A percentile compares a stretch with the other conserved stretches of the same genome.
Conservation (phyloP, 1,139 yeast species). For the Candida smagusa region DNA sequence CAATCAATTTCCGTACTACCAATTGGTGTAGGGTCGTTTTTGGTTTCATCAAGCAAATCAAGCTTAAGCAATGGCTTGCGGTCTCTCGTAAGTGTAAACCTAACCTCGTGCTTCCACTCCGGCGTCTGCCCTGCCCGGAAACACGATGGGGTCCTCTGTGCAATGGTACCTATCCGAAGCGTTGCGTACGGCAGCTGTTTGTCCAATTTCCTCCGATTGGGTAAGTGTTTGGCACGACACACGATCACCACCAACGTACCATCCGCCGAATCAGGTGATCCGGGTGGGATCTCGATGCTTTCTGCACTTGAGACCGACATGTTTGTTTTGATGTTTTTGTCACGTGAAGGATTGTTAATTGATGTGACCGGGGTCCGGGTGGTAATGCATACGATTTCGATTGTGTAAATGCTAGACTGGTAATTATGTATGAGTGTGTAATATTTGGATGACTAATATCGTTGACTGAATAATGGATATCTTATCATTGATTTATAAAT, state of each 20-base stretch:
- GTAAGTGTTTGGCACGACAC: constrained; percentile 66
- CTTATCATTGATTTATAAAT: no score
- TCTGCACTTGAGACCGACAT: not conserved
- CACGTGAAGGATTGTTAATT: no score
- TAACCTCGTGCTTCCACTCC: constrained; percentile 74
- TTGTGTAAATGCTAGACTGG: no score
- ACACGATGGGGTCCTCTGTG: constrained; percentile 69
- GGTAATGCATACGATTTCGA: no score
- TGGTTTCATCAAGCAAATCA: constrained; percentile 83
- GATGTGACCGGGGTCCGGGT: no score
- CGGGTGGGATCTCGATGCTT: not conserved
- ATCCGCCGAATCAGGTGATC: constrained; percentile 36
- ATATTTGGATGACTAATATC: no score
- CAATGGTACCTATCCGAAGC: constrained; percentile 74
- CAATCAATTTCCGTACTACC: constrained; percentile 82
- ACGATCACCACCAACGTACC: constrained; percentile 46
- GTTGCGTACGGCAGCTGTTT: constrained; percentile 89
- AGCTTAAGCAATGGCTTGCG: constrained; percentile 62
- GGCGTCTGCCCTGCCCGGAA: constrained; percentile 92
- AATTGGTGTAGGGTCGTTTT: constrained; percentile 79
- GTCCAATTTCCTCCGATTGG: constrained; percentile 77
- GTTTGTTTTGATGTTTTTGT: not conserved
- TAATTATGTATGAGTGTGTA: no score
- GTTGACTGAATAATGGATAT: no score
- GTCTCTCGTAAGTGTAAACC: constrained; percentile 64